Evolutionary conservation across 371 early-diverging fungal genomes (phyloP), one percentile per base, ranked within the genome.

Genomic region (Capniomyces stellatus): DNA sequence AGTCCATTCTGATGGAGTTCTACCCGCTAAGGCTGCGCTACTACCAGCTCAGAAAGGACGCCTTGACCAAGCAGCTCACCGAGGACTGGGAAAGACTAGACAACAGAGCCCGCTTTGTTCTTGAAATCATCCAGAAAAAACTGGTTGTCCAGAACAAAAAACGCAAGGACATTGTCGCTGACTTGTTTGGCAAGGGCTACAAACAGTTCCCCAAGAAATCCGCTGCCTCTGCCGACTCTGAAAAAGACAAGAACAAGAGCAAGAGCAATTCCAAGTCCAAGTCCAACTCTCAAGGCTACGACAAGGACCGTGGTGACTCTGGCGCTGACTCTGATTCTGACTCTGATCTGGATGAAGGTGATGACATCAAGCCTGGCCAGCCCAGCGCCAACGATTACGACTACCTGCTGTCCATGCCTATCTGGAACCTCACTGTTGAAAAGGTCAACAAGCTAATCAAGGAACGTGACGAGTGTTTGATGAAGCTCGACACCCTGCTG

Each of bases 101-200:
- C 55, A 96, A 98, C 72, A 87, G 84, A 61, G 91, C 88, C 6
- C 76, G 90, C 8, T 99, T 99, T 61, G 89, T 99, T 27, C 66
- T 75, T 30, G 90, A 91, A 69, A 89, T 99, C 29, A 86, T 96
- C 39, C 64, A 81, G 18, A 87, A 83, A 19, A 77, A 77, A 52
- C 70, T 99, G 2, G 63, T 75, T 2, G 86, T 98, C 40, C 76
- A 83, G 51, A 95, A 96, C 60, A 82, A 91, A 54, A 89, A 87
- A 67, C 82, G 79, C 58, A 70, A 64, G 3, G 87, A 87, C 1
- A 70, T 99, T 12, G 57, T 89, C 24, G 67, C 69, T 3, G 94
- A 95, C 43, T 72, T 99, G 67, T 71, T 73, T 29, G 59, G 66
- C n/a, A 72, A 78, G 52, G 77, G 76, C 8, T 89, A 92, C 61